phyloP scores from a whole-genome alignment of 2,329 filamentous ascomycete genomes.

The Aspergillus sp. region DNA sequence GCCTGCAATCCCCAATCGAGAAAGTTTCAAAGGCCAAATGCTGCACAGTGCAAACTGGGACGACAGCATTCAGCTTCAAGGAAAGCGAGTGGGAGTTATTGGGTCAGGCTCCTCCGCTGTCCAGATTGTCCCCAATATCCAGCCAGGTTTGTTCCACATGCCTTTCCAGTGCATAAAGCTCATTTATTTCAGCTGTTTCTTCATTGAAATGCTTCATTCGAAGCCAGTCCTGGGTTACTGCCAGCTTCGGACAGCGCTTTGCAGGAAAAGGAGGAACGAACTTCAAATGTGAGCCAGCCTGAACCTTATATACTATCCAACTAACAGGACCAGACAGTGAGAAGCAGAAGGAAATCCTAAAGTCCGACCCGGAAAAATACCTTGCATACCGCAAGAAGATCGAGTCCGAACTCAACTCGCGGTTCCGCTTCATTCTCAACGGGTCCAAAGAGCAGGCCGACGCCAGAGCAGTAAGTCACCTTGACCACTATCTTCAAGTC shows the following conservation, averaged over 20 bases:
- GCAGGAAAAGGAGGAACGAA: constrained; percentile 23
- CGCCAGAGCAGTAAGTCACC: constrained; percentile 27
- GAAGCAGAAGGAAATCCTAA: constrained; percentile 18
- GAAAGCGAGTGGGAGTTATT: constrained; percentile 34
- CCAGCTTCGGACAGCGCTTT: constrained; percentile 18
- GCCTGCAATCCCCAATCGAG: constrained; percentile 46
- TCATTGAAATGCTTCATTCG: constrained; percentile 32
- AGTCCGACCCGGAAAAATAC: constrained; percentile 19
- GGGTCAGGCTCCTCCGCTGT: constrained; percentile 39
- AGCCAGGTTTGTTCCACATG: neutral
- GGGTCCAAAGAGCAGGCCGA: constrained; percentile 46
- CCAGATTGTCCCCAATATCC: constrained; percentile 34
- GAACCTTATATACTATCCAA: rapidly evolving
- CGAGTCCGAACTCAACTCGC: constrained; percentile 26
- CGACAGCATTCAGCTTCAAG: constrained; percentile 33
- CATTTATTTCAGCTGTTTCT: constrained; percentile 25
- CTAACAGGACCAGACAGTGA: neutral
- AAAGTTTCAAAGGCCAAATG: constrained; percentile 45
- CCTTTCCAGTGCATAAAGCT: too few species aligned
- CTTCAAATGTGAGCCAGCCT: constrained; percentile 17
- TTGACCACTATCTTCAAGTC: rapidly evolving
- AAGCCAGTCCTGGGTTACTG: constrained; percentile 13
- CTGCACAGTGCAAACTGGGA: constrained; percentile 34
- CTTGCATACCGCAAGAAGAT: constrained; percentile 29
- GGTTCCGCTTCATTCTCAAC: constrained; percentile 32